These are phyloP conservation scores for Globisporangium irregulare DNA, from an alignment of 352 stramenopile species.

Conservation along the genomic window DNA sequence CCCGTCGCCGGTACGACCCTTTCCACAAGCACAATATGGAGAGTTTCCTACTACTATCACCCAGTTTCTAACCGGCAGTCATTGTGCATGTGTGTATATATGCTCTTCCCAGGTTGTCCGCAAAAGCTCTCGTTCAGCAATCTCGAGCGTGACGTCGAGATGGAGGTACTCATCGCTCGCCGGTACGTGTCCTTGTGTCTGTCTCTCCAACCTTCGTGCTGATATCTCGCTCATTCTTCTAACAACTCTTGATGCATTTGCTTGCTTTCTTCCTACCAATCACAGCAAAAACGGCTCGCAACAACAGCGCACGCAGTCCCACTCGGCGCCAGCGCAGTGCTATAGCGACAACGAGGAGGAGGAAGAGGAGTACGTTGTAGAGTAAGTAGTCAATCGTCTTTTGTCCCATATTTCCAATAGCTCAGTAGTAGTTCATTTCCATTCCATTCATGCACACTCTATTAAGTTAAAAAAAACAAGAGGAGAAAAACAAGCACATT, in stretches of 20 bases:
- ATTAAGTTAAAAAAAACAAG: slow-evolving; percentile 15
- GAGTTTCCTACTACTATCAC: not conserved
- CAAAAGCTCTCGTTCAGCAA: slow-evolving; percentile 50
- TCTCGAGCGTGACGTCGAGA: slow-evolving; percentile 83
- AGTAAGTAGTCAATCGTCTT: slow-evolving; percentile 27
- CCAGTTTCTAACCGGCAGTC: too few relatives aligned
- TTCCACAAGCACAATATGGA: not conserved
- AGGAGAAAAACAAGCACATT: not conserved
- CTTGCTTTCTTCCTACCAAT: not conserved
- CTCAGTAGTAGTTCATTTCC: not conserved
- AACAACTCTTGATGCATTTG: not conserved
- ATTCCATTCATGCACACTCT: slow-evolving; percentile 7
- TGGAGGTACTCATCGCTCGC: slow-evolving; percentile 78
- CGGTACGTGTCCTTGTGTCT: slow-evolving; percentile 25
- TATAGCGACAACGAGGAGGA: slow-evolving; percentile 52
- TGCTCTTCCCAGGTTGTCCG: slow-evolving; percentile 47
- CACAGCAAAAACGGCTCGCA: slow-evolving; percentile 30
- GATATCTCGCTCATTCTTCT: not conserved
- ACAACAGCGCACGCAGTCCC: slow-evolving; percentile 10
- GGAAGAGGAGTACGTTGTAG: slow-evolving; percentile 73
- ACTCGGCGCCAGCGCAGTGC: slow-evolving; percentile 12
- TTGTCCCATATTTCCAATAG: not conserved
- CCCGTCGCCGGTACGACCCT: slow-evolving; percentile 54
- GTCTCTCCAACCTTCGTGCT: not conserved
- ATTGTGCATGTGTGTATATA: too few relatives aligned